A percentile compares a stretch with the other conserved stretches of the same genome.
phyloP scores from a whole-genome alignment of 2,329 filamentous ascomycete species.

The Exophiala mesophila region DNA sequence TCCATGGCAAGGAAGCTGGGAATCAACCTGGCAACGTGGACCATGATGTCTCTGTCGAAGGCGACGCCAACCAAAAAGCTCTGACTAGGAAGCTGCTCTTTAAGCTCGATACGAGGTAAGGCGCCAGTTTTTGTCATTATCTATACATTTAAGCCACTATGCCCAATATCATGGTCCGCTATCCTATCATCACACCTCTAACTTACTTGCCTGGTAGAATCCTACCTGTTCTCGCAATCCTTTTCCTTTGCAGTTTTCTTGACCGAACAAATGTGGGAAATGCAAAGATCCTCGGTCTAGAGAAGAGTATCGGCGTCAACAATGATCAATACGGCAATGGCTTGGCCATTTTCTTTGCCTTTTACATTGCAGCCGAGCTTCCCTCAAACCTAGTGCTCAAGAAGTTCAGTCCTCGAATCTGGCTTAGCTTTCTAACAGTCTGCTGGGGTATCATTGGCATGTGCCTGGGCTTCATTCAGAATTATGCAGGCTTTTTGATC shows the following conservation, averaged over 20 bases:
- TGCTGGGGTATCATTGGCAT: conserved; percentile 16
- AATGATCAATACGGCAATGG: conserved; percentile 60
- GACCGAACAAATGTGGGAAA: conserved; percentile 72
- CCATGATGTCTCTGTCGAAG: neutral
- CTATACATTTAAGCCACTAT: neutral
- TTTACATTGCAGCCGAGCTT: conserved; percentile 40
- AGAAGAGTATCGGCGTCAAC: conserved; percentile 53
- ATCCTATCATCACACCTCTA: conserved; percentile 5
- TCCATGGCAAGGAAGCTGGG: too few species aligned
- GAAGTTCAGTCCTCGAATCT: conserved; percentile 46
- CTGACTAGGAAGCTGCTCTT: conserved; percentile 45
- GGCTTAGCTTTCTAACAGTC: conserved; percentile 40
- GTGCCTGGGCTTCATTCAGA: conserved; percentile 23
- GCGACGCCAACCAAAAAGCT: conserved; percentile 15
- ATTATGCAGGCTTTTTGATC: conserved; percentile 43
- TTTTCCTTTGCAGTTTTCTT: conserved; percentile 62
- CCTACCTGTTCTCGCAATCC: conserved; percentile 57
- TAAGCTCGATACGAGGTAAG: conserved; percentile 51
- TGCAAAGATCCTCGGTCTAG: conserved; percentile 60
- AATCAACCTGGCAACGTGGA: neutral
- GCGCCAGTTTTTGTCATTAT: conserved; percentile 2
- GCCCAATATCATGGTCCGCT: neutral
- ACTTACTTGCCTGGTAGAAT: conserved; percentile 41
- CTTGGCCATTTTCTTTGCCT: conserved; percentile 66
- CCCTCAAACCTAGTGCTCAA: conserved; percentile 43